Base-by-base conservation (phyloP, 2,329 filamentous ascomycete species). In the Chrysosporium queenslandicum region DNA sequence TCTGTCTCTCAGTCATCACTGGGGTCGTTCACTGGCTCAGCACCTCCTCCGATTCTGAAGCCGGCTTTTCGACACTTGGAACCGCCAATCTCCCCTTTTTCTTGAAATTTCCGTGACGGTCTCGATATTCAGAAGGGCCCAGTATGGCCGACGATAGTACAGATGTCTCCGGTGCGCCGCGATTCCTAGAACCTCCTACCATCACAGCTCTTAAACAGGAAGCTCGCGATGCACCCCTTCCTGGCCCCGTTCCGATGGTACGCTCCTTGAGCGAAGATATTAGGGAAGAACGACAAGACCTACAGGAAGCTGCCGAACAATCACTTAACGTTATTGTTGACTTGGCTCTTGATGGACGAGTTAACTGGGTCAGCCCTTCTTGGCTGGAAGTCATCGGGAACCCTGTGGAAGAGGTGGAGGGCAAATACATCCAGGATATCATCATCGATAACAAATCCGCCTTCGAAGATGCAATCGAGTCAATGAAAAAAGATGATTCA, bases 271-370 rank as follows among this genome's bases (percentile, higher is more conserved):
- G 86, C 70, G 82, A 89, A 70, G 84, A 95, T 67, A 96, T 97
- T 62, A 84, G 87, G 61, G 88, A 94, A 64, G 89, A 97, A 73
- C 81, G 90, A 57, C 86, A 95, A 66, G 91, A 97, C 66, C 78
- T 98, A 60, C 89, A 90, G 64, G 87, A 95, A 73, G 92, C 91
- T 37, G 92, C 91, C 47, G 91, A 97, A 71, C 88, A 96, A 73
- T 96, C 90, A 20, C 77, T 95, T 66, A 98, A 97, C 69, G 87
- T 94, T 58, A 95, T 98, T 66, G 79, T 98, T 65, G 91, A 98
- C 71, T 77, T 98, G 58, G 88, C 89, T 63, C 78, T 97, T 52
- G 86, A 96, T 64, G 88, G 88, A 58, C 85, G 82, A 56, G 85
- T 98, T 63, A 86, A 89, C 70, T 98, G 92, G 87, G 90, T 94